Conservation (phyloP, 2,329 filamentous ascomycete species). For the Talaromyces pinophilus region DNA sequence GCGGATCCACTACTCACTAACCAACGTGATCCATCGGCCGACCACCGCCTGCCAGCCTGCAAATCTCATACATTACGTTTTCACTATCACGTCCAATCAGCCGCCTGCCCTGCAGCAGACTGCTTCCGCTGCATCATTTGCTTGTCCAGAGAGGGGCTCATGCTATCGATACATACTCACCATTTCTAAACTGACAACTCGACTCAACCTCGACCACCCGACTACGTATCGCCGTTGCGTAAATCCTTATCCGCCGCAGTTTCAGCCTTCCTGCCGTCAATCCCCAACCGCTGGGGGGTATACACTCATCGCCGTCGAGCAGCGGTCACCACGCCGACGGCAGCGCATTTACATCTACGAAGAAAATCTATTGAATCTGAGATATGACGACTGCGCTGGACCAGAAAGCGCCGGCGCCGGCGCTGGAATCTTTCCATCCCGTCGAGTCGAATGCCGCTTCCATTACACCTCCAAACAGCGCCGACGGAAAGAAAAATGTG, state of each 20-base stretch:
- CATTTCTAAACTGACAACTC: not conserved
- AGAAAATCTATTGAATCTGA: conserved; percentile 21
- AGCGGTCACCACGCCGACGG: conserved; percentile 47
- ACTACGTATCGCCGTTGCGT: conserved; percentile 8
- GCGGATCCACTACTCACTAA: conserved; percentile 7
- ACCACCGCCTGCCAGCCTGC: conserved; percentile 1
- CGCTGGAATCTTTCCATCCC: conserved; percentile 30
- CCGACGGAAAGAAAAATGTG: conserved; percentile 48
- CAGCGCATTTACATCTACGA: conserved; percentile 31
- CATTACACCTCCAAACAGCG: conserved; percentile 47
- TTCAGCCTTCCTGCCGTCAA: conserved; percentile 2
- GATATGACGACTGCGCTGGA: conserved; percentile 39
- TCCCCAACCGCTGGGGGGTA: conserved; percentile 47
- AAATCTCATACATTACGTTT: conserved; percentile 16
- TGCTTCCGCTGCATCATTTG: conserved; percentile 14
- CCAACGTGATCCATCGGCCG: conserved; percentile 11
- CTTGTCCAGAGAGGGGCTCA: conserved; percentile 10
- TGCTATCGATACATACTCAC: not conserved
- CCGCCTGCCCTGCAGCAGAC: conserved; percentile 9
- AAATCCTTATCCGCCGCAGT: conserved; percentile 22
- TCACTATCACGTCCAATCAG: conserved; percentile 18
- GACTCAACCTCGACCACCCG: not conserved
- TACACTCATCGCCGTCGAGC: conserved; percentile 41
- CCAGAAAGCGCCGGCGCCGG: conserved; percentile 28
- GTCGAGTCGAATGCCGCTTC: conserved; percentile 36